phyloP scores from a whole-genome alignment of 371 early-diverging fungal genomes.

The Gilbertella persicaria region DNA sequence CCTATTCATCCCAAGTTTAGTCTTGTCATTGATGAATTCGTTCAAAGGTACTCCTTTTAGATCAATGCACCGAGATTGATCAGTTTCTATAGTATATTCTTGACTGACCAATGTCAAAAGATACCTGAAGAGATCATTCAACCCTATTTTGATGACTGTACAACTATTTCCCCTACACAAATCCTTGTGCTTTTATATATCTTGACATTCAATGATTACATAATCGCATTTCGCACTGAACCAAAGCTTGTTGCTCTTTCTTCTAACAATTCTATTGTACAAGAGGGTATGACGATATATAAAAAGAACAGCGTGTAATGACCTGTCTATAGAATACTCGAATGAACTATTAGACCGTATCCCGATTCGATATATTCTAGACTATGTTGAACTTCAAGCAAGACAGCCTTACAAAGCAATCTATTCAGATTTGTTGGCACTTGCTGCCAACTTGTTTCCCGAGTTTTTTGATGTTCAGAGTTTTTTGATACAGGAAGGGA shows the following conservation, averaged over 20 bases:
- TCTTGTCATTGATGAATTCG: conserved; percentile 43
- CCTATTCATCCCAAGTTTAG: conserved; percentile 38
- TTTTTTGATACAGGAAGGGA: conserved; percentile 45
- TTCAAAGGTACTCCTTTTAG: conserved; percentile 36
- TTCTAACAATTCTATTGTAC: conserved; percentile 9
- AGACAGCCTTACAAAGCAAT: conserved; percentile 39
- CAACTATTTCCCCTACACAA: conserved; percentile 35
- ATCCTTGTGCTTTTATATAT: conserved; percentile 44
- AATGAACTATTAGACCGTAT: conserved; percentile 31
- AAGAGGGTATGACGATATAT: conserved; percentile 33
- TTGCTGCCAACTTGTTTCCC: conserved; percentile 48
- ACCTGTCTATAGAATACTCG: conserved; percentile 48
- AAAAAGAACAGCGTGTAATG: too few species aligned
- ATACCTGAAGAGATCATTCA: conserved; percentile 34
- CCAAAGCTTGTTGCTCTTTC: conserved; percentile 24
- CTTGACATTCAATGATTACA: conserved; percentile 39
- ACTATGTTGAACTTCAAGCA: conserved; percentile 35
- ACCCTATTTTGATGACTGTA: conserved; percentile 27
- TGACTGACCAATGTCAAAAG: conserved; percentile 27
- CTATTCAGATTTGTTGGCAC: conserved; percentile 43
- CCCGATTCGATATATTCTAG: conserved; percentile 45
- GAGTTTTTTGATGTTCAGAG: conserved; percentile 53
- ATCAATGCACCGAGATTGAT: background rate
- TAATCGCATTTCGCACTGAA: conserved; percentile 38
- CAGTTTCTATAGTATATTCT: conserved; percentile 19